Evolutionary conservation across 169 alveolate species (phyloP).

Genomic region (Cryptosporidium ubiquitum): DNA sequence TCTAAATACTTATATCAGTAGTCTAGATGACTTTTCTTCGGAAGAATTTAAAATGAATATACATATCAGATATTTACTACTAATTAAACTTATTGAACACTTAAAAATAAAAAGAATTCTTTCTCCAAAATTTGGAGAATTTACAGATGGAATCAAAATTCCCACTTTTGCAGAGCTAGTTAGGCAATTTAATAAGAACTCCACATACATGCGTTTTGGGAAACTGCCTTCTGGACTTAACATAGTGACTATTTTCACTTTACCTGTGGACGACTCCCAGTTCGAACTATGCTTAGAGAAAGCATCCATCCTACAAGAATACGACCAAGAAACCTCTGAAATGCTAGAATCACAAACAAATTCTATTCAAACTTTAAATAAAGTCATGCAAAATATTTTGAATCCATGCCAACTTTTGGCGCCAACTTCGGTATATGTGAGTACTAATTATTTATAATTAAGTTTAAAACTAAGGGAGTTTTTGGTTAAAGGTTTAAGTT

Average conservation of each 20-base stretch:
- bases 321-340: not conserved
- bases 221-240: slow-evolving; percentile 8
- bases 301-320: not conserved
- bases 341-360: not conserved
- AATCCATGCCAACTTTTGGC: slow-evolving; percentile 17
- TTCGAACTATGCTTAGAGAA: not conserved
- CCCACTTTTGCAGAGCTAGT: not conserved
- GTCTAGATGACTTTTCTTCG: not conserved
- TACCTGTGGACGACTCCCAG: slow-evolving; percentile 14
- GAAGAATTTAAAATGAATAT: not conserved
- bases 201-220: not conserved
- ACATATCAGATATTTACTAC: not conserved
- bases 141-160: not conserved
- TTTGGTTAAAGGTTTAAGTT: not conserved
- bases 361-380: not conserved
- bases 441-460: not conserved
- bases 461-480: not conserved
- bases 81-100: slow-evolving; percentile 19
- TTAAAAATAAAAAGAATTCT: slow-evolving; percentile 17
- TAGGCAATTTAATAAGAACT: not conserved
- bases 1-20: not conserved
- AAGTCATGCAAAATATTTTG: slow-evolving; percentile 15
- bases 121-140: not conserved
- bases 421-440: not conserved
- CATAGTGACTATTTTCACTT: not conserved